These are phyloP conservation scores for Rhododendron mucronatum DNA, from an alignment of 148 eudicot genomes.

Conservation along the genomic window DNA sequence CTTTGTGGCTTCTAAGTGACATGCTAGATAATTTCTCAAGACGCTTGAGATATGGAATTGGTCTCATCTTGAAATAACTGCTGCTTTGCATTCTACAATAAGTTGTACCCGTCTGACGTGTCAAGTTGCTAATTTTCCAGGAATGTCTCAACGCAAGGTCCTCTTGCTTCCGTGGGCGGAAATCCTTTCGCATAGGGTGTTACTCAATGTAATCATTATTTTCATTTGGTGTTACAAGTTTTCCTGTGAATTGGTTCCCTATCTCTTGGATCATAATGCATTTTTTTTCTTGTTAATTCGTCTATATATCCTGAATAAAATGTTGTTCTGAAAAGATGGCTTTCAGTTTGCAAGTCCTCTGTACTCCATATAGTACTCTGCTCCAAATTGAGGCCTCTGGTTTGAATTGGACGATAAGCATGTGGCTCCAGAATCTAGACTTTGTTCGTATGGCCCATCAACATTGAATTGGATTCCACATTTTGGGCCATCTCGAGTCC, in stretches of 20 bases:
- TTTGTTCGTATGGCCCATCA: neutral
- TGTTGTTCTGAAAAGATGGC: neutral
- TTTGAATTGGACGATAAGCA: neutral
- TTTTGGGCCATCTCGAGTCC: no score
- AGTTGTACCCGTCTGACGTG: neutral
- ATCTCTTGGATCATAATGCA: neutral
- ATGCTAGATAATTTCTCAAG: neutral
- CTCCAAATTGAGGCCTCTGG: neutral
- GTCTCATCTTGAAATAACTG: neutral
- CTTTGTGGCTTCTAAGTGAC: neutral
- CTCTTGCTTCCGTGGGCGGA: constrained; percentile 72
- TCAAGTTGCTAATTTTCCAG: constrained; percentile 39
- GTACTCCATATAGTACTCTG: neutral
- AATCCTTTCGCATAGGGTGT: constrained; percentile 68
- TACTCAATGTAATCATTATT: neutral
- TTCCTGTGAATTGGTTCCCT: constrained; percentile 1
- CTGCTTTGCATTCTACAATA: neutral
- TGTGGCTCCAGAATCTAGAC: neutral
- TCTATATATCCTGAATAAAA: neutral
- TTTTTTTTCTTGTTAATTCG: neutral
- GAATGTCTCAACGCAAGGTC: constrained; percentile 54
- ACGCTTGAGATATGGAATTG: neutral
- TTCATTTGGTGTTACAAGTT: neutral
- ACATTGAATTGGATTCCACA: neutral
- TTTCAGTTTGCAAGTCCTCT: neutral